Evolutionary conservation across 1,139 yeast species (phyloP), one percentile per base, ranked within the genome.

Genomic region (Scheffersomyces segobiensis): DNA sequence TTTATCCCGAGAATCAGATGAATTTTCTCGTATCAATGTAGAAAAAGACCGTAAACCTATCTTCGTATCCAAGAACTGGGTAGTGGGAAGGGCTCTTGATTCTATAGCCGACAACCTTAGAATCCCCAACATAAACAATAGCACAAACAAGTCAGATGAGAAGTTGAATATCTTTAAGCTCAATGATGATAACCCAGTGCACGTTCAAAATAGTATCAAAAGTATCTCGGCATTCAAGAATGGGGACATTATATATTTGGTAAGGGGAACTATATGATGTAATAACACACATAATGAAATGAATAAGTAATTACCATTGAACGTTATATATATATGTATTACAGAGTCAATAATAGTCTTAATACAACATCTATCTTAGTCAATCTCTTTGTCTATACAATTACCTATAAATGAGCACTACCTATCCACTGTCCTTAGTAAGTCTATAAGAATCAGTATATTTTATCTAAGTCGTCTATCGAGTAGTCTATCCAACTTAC

Each of bases 1-100:
- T 17, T 20, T 14, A 6, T 20, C 50, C 6, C 50, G 49, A 14
- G 72, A 78, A n/a, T 64, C 63, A 6, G 69, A 70, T 14, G 68
- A 67, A 49, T 62, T 74, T 39, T 59, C 60, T 39, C 62, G 67
- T 5, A 68, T 78, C 12, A 71, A 77, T 58, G 65, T 71, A 6
- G 72, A 70, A 6, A 68, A 66, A 21, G 75, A 72, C 32, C 64
- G 72, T 21, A 70, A 64, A 48, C 81, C 87, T 0, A 68, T 88
- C 18, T 89, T 70, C 66, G 81, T 88, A 18, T 84, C 85, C 49
- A 83, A 84, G 62, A 76, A 80, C 46, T 88, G 95, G 91, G 88
- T 91, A 0, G 80, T 91, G 7, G 98, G 98, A 0, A 79, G 91
- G 62, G 88, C 88, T 2, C 73, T 92, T 53, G 98, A 93, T 70